Conservation (phyloP, 2,329 filamentous ascomycete species). For the Talaromyces atroroseus region DNA sequence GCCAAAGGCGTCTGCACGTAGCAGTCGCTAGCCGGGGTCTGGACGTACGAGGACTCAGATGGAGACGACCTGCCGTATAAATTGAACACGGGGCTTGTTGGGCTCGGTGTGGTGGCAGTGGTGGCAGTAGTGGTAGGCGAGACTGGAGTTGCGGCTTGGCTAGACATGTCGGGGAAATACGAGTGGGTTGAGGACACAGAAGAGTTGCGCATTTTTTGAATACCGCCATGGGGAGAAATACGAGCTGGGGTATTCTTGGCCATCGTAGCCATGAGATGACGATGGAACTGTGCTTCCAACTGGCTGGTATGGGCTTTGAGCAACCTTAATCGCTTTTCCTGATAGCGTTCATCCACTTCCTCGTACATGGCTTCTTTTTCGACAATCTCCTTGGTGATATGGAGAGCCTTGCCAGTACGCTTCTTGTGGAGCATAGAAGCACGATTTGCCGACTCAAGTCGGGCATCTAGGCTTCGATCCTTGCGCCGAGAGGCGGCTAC, state of each 20-base stretch:
- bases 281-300: constrained; percentile 33
- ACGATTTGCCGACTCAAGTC: constrained; percentile 77
- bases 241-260: constrained; percentile 17
- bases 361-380: constrained; percentile 94
- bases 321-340: constrained; percentile 36
- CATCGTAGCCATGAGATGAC: constrained; percentile 33
- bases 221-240: constrained; percentile 23
- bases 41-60: constrained; percentile 16
- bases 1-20: neutral
- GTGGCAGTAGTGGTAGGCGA: constrained; percentile 5
- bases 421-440: constrained; percentile 89
- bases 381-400: constrained; percentile 80
- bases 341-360: constrained; percentile 75
- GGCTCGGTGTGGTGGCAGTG: neutral
- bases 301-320: constrained; percentile 34
- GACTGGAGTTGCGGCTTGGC: neutral
- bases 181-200: neutral
- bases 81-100: constrained; percentile 7
- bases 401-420: constrained; percentile 74
- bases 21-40: constrained; percentile 17
- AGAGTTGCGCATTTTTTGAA: constrained; percentile 27
- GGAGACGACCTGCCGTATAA: constrained; percentile 1
- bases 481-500: constrained; percentile 84
- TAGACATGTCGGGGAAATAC: neutral
- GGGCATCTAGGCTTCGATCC: constrained; percentile 80